phyloP scores from a whole-genome alignment of 805 yeast species.

The Isabelozyma pseudorhagii region DNA sequence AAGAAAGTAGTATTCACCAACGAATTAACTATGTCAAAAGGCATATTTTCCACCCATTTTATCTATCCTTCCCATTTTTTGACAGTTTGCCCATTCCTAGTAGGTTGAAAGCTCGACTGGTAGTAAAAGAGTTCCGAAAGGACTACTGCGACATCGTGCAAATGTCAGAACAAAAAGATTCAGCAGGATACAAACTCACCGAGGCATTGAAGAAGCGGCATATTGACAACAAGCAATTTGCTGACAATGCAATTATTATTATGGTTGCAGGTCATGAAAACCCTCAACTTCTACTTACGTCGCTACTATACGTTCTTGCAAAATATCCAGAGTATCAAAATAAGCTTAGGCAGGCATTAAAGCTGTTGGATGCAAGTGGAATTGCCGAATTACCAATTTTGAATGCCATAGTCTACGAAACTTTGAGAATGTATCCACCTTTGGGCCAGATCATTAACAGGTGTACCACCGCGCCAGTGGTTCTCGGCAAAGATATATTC shows the following conservation, averaged over 20 bases:
- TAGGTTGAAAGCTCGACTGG: conserved; percentile 40
- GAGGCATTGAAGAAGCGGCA: conserved; percentile 33
- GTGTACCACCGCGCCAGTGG: conserved; percentile 32
- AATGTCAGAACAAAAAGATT: conserved; percentile 16
- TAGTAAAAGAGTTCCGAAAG: conserved; percentile 40
- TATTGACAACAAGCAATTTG: conserved; percentile 44
- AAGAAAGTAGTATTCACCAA: conserved; percentile 12
- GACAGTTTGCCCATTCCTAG: conserved; percentile 49
- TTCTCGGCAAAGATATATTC: conserved; percentile 38
- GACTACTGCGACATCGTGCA: conserved; percentile 33
- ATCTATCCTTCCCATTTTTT: conserved; percentile 52
- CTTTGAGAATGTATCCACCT: conserved; percentile 53
- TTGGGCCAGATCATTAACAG: conserved; percentile 56
- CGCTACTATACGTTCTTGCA: conserved; percentile 45
- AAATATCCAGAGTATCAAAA: conserved; percentile 36
- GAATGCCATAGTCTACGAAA: conserved; percentile 40
- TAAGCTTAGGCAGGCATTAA: conserved; percentile 11
- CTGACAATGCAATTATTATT: conserved; percentile 53
- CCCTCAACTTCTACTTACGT: conserved; percentile 50
- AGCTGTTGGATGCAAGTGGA: conserved; percentile 3
- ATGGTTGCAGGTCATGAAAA: conserved; percentile 65
- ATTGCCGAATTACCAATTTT: conserved; percentile 21
- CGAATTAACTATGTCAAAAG: conserved; percentile 43
- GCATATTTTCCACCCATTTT: conserved; percentile 55
- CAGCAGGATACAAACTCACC: conserved; percentile 34